Evolutionary conservation across 2,329 filamentous ascomycete genomes (phyloP).

Genomic region (Daldinia eschscholtzii): DNA sequence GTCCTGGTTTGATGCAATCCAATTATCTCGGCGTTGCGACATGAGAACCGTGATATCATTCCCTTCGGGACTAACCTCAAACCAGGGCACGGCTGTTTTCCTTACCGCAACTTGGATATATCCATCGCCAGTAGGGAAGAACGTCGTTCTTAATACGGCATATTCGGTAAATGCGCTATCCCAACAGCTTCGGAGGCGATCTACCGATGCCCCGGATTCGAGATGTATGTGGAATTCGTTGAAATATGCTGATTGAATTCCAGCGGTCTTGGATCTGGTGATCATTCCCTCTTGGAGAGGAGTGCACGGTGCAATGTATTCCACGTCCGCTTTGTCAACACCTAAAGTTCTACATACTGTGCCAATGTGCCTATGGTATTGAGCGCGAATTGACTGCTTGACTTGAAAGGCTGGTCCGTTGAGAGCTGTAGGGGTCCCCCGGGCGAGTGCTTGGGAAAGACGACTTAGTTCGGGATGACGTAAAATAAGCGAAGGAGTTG

Average conservation of each 20-base stretch:
- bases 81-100: conserved; percentile 59
- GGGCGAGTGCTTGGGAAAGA: conserved; percentile 57
- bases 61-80: conserved; percentile 49
- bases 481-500: conserved; percentile 76
- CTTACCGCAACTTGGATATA: conserved; percentile 78
- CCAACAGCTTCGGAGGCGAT: conserved; percentile 70
- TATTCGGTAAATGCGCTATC: conserved; percentile 61
- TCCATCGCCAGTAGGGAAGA: conserved; percentile 79
- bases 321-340: conserved; percentile 67
- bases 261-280: conserved; percentile 71
- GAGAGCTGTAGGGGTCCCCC: conserved; percentile 28
- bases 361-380: conserved; percentile 70
- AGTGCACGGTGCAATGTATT: conserved; percentile 85
- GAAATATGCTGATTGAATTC: conserved; percentile 75
- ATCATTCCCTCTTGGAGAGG: conserved; percentile 90
- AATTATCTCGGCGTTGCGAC: conserved; percentile 57
- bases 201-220: conserved; percentile 56
- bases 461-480: conserved; percentile 67
- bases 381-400: conserved; percentile 73
- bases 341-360: conserved; percentile 66
- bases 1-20: conserved; percentile 66
- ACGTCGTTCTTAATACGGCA: conserved; percentile 78
- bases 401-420: conserved; percentile 59
- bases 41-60: conserved; percentile 54
- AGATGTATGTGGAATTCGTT: conserved; percentile 78